Conservation (phyloP, 2,329 filamentous ascomycete genomes). For the Monilinia vaccinii-corymbosi region DNA sequence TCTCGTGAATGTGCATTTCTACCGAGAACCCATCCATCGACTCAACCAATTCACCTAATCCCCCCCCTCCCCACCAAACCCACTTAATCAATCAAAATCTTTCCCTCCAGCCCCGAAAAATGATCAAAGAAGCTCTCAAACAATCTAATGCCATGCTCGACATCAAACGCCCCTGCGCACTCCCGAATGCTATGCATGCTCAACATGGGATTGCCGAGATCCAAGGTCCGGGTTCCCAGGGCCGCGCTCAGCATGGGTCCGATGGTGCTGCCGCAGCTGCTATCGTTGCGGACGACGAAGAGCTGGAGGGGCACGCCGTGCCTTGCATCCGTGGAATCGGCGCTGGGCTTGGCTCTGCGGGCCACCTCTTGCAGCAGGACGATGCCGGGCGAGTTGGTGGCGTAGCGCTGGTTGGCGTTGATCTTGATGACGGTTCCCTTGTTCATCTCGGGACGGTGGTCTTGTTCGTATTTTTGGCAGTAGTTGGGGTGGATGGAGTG, state of each 20-base stretch:
- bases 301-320: slow-evolving; percentile 81
- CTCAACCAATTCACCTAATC: neutral
- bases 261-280: slow-evolving; percentile 89
- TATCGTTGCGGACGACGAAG: slow-evolving; percentile 95
- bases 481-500: slow-evolving; percentile 97
- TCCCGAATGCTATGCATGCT: slow-evolving; percentile 98
- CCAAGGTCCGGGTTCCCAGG: slow-evolving; percentile 78
- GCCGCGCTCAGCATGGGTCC: slow-evolving; percentile 91
- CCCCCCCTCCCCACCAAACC: too few relatives aligned
- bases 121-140: slow-evolving; percentile 82
- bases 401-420: slow-evolving; percentile 95
- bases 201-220: slow-evolving; percentile 68
- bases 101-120: slow-evolving; percentile 66
- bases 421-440: slow-evolving; percentile 94
- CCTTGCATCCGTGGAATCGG: slow-evolving; percentile 35
- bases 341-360: slow-evolving; percentile 43
- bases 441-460: slow-evolving; percentile 92
- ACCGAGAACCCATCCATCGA: neutral
- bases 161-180: slow-evolving; percentile 80
- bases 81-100: slow-evolving; percentile 3
- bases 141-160: slow-evolving; percentile 74
- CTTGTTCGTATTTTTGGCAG: slow-evolving; percentile 77
- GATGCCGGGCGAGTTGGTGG: slow-evolving; percentile 92
- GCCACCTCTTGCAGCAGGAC: slow-evolving; percentile 87
- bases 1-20: too few relatives aligned